These are phyloP conservation scores for Fraxinus pennsylvanica DNA, from an alignment of 257 asterid genomes.

Conservation along the genomic window DNA sequence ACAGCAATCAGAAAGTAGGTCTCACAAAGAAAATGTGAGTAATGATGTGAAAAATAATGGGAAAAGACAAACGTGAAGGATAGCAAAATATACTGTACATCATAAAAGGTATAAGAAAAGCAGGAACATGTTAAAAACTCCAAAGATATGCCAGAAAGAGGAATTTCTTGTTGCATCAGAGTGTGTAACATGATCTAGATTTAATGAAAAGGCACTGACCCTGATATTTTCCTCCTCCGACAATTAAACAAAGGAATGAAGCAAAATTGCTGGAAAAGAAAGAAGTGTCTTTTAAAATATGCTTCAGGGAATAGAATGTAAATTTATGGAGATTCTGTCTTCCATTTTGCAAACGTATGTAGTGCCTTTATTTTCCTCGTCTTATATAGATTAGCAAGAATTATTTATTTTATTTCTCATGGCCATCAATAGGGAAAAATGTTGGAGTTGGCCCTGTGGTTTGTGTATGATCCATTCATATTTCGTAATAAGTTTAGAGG, in stretches of 20 bases:
- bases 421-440: neutral
- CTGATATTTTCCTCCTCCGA: neutral
- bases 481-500: neutral
- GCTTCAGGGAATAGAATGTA: neutral
- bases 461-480: neutral
- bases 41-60: neutral
- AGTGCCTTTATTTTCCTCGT: neutral
- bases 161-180: neutral
- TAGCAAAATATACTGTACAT: neutral
- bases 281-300: neutral
- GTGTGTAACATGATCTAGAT: neutral
- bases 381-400: neutral
- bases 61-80: neutral
- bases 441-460: neutral
- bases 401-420: neutral
- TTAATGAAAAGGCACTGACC: neutral
- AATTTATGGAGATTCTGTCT: neutral
- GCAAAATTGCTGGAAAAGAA: neutral
- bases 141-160: neutral
- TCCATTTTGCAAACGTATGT: neutral
- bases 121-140: neutral
- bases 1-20: neutral
- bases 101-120: neutral
- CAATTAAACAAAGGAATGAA: neutral
- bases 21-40: neutral